Evolutionary conservation across 305 asterid species (phyloP).

Genomic region (Fraxinus velutina): DNA sequence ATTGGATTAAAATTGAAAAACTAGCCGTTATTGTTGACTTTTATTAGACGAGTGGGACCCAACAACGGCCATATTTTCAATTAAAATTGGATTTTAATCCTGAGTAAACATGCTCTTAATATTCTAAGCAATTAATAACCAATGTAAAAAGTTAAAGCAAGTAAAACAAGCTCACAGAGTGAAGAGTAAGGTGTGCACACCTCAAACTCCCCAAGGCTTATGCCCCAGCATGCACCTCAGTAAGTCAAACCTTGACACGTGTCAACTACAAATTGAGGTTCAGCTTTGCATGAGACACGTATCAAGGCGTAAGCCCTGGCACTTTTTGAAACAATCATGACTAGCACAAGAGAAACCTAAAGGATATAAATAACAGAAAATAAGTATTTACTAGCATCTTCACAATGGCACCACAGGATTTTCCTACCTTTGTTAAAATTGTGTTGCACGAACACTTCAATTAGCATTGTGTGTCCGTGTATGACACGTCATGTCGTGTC

Average conservation of each 20-base stretch:
- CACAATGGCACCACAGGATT: background rate
- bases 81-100: no score
- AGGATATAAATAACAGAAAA: background rate
- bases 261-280: background rate
- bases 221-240: background rate
- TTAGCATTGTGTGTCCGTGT: background rate
- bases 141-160: background rate
- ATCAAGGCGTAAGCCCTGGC: background rate
- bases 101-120: no score
- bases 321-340: background rate
- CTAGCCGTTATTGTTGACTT: no score
- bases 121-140: no score
- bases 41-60: no score
- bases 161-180: background rate
- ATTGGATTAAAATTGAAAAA: no score
- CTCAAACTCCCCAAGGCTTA: background rate
- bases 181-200: background rate
- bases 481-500: background rate
- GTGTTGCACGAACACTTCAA: background rate
- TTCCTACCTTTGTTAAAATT: background rate
- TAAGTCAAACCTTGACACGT: background rate
- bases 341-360: background rate
- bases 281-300: background rate
- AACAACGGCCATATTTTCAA: no score
- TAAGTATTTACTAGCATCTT: background rate